phyloP scores from a whole-genome alignment of 805 yeast species.

The Wickerhamiella vanderwaltii region DNA sequence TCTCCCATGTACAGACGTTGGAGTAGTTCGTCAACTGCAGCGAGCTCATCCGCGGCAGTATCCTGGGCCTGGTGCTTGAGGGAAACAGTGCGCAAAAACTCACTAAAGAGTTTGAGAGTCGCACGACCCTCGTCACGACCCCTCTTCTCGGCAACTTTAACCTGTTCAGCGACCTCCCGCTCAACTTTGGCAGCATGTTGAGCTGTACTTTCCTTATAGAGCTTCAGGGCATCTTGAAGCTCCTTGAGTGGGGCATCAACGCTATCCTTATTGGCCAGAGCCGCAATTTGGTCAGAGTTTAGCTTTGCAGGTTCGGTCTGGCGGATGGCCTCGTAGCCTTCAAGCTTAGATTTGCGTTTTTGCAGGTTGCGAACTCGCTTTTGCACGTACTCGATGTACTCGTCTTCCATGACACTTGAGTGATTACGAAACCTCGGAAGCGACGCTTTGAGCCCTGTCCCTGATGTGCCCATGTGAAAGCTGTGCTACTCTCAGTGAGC shows the following conservation, averaged over 20 bases:
- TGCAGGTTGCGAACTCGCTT: slow-evolving; percentile 29
- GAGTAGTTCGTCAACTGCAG: slow-evolving; percentile 26
- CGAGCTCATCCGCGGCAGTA: slow-evolving; percentile 19
- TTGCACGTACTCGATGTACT: slow-evolving; percentile 18
- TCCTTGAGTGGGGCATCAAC: slow-evolving; percentile 30
- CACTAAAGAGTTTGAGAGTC: slow-evolving; percentile 19
- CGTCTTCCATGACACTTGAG: slow-evolving; percentile 16
- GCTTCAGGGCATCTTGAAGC: slow-evolving; percentile 22
- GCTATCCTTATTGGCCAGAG: slow-evolving; percentile 24
- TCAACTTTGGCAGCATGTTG: slow-evolving; percentile 13
- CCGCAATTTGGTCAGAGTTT: slow-evolving; percentile 28
- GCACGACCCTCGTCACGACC: slow-evolving; percentile 18
- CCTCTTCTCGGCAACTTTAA: slow-evolving; percentile 15
- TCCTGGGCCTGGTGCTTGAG: slow-evolving; percentile 23
- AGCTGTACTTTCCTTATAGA: slow-evolving; percentile 19
- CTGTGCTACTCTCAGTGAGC: no score
- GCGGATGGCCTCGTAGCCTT: slow-evolving; percentile 26
- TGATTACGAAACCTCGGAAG: no score
- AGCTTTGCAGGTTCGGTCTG: slow-evolving; percentile 22
- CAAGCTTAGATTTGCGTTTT: slow-evolving; percentile 28
- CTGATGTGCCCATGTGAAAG: no score
- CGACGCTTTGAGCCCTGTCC: no score
- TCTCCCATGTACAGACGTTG: slow-evolving; percentile 26
- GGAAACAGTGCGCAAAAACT: slow-evolving; percentile 28
- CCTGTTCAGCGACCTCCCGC: slow-evolving; percentile 13